Percentiles rank a stretch among this genome's conserved stretches.
Conservation (phyloP, 2,329 filamentous ascomycete species). For the Neophaeococcomyces mojaviensis region DNA sequence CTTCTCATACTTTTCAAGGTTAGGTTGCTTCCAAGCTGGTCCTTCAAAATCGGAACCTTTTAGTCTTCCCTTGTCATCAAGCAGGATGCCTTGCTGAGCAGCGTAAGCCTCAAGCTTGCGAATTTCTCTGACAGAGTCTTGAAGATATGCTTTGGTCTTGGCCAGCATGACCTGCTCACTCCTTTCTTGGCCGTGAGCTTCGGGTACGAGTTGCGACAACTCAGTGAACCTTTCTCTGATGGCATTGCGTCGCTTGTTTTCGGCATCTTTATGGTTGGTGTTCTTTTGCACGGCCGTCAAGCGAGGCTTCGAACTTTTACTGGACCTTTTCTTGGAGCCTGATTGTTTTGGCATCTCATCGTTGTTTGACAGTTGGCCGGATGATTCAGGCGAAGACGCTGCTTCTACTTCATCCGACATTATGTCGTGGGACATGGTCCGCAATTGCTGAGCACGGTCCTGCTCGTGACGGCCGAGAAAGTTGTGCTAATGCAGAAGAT, state of each 20-base stretch:
- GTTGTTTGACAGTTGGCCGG: conserved; percentile 7
- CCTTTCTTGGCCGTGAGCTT: conserved; percentile 71
- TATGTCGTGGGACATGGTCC: conserved; percentile 17
- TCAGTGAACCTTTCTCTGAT: conserved; percentile 80
- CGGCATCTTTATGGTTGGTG: conserved; percentile 63
- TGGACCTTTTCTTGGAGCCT: conserved; percentile 15
- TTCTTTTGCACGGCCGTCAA: conserved; percentile 65
- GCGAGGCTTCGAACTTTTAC: conserved; percentile 50
- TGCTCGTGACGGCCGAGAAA: not conserved
- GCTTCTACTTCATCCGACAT: conserved; percentile 13
- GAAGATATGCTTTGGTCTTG: conserved; percentile 60
- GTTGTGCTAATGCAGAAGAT: too few species aligned
- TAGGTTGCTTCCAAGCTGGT: conserved; percentile 14
- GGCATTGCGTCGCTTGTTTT: conserved; percentile 59
- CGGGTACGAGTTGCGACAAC: conserved; percentile 71
- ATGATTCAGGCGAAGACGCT: conserved; percentile 12
- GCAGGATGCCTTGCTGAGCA: conserved; percentile 13
- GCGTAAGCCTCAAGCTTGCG: conserved; percentile 46
- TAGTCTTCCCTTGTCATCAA: conserved; percentile 11
- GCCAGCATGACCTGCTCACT: conserved; percentile 80
- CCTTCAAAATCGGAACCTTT: conserved; percentile 20
- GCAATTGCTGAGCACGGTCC: not conserved
- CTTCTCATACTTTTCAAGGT: conserved; percentile 20
- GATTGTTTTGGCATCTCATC: conserved; percentile 4
- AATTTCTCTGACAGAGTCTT: conserved; percentile 52